phyloP scores from a whole-genome alignment of 768 basidiomycete genomes.

The Trametes cinnabarina region DNA sequence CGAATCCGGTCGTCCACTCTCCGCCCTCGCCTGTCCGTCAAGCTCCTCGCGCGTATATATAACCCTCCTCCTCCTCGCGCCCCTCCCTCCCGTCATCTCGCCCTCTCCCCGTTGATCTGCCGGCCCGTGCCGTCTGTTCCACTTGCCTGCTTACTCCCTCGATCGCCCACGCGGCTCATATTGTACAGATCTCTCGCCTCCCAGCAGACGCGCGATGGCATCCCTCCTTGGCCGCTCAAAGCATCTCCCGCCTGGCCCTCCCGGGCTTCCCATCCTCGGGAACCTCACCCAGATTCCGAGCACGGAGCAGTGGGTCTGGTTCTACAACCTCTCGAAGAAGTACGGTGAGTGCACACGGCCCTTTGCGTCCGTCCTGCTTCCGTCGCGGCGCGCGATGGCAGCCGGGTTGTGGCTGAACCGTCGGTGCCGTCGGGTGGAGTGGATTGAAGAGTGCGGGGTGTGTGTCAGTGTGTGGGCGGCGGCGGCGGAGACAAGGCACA shows the following conservation, averaged over 20 bases:
- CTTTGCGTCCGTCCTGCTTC: not conserved
- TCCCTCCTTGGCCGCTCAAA: conserved; percentile 7
- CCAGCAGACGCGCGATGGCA: not conserved
- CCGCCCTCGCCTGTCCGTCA: not conserved
- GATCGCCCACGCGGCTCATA: not conserved
- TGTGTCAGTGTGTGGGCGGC: not conserved
- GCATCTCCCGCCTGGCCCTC: conserved; percentile 32
- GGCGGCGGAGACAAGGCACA: not conserved
- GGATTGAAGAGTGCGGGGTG: not conserved
- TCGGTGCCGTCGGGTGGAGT: not conserved
- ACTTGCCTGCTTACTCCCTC: not conserved
- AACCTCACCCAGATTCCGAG: conserved; percentile 32
- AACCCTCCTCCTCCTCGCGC: not conserved
- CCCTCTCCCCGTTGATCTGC: not conserved
- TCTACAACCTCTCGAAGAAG: conserved; percentile 16
- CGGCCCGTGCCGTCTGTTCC: not conserved
- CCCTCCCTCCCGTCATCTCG: not conserved
- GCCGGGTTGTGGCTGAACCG: conserved; percentile 3
- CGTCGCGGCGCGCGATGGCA: not conserved
- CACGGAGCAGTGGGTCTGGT: conserved; percentile 16
- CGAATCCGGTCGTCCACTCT: not conserved
- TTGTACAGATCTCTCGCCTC: not conserved
- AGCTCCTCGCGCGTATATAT: not conserved
- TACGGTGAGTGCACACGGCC: conserved; percentile 1
- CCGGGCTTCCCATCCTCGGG: conserved; percentile 32